Percentiles rank a stretch among this genome's conserved stretches.
Conservation (phyloP, 148 eudicot genomes). For the Heliosperma pusillum region DNA sequence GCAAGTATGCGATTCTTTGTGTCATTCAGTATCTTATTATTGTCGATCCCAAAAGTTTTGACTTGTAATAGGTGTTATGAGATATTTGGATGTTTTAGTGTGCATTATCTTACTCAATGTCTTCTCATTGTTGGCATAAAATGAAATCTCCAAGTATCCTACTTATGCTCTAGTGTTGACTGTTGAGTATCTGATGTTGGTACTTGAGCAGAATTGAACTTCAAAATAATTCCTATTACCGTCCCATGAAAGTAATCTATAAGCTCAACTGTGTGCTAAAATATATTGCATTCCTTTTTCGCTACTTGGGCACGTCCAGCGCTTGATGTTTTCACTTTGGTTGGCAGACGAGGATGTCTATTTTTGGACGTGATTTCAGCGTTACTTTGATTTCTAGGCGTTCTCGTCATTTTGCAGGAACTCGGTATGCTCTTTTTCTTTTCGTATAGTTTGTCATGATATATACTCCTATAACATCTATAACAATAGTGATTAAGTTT, state of each 20-base stretch:
- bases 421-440: conserved; percentile 52
- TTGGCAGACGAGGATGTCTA: conserved; percentile 68
- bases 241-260: neutral
- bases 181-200: neutral
- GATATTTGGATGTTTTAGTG: conserved; percentile 10
- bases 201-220: neutral
- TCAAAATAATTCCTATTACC: neutral
- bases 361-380: conserved; percentile 92
- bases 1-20: conserved; percentile 49
- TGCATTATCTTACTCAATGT: neutral
- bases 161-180: neutral
- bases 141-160: neutral
- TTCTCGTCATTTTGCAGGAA: conserved; percentile 98
- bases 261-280: neutral
- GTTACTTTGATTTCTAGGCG: conserved; percentile 82
- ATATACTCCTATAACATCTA: neutral
- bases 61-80: neutral
- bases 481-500: neutral
- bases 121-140: neutral
- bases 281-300: neutral
- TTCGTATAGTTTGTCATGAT: neutral
- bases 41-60: neutral
- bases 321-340: conserved; percentile 6
- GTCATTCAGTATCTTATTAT: neutral
- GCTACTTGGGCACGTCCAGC: neutral